A percentile compares a stretch with the other conserved stretches of the same genome.
These are phyloP conservation scores for Nakazawaea ernobii DNA, from an alignment of 805 yeast genomes.

Conservation along the genomic window DNA sequence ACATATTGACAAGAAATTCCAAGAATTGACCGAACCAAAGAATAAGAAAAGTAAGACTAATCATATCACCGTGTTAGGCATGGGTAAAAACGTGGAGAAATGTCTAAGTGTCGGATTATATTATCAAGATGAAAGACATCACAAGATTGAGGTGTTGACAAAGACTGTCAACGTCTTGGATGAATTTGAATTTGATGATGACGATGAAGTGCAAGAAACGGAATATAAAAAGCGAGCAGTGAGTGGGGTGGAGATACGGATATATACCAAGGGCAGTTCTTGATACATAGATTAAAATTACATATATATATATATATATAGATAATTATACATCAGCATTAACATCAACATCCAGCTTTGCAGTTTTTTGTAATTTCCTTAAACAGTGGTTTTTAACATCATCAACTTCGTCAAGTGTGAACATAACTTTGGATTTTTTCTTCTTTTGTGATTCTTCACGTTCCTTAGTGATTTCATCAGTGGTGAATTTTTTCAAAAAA, in stretches of 20 bases:
- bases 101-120: constrained; percentile 57
- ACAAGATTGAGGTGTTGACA: constrained; percentile 56
- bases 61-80: constrained; percentile 58
- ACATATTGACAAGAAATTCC: constrained; percentile 48
- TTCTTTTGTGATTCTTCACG: constrained; percentile 23
- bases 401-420: constrained; percentile 46
- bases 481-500: constrained; percentile 27
- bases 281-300: background rate
- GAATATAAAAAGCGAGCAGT: constrained; percentile 37
- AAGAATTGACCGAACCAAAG: constrained; percentile 33
- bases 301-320: too few relatives aligned
- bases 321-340: constrained; percentile 5
- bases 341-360: too few relatives aligned
- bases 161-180: constrained; percentile 67
- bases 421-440: constrained; percentile 36
- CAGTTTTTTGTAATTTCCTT: constrained; percentile 13
- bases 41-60: constrained; percentile 20
- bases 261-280: constrained; percentile 23
- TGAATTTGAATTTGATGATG: constrained; percentile 39
- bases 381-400: constrained; percentile 36
- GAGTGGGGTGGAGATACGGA: constrained; percentile 39
- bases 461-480: constrained; percentile 19
- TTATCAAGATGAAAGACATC: constrained; percentile 44
- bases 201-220: constrained; percentile 27
- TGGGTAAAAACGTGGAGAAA: constrained; percentile 69